Evolutionary conservation across 2,329 filamentous ascomycete species (phyloP), one percentile per base, ranked within the genome.

Genomic region (Epichloe hybrida): DNA sequence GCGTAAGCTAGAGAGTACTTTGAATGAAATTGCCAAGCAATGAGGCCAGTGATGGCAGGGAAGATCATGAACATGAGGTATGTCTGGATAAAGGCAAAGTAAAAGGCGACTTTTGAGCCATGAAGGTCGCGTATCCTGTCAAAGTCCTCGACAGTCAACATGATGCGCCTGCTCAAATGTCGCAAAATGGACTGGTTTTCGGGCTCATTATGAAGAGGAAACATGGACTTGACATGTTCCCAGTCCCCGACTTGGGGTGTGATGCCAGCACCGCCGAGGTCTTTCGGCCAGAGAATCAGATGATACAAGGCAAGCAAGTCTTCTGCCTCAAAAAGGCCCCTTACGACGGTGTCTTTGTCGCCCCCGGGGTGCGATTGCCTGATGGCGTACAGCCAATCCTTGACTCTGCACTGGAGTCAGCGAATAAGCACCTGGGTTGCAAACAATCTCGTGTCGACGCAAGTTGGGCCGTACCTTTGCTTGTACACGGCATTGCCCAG

Each of bases 31-130:
- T 81, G 64, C 83, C 84, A 89, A 13, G 81, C 77, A 1, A 79
- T 64, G n/a, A 83, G 65, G 1, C 86, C 86, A 31, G 85, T 81
- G 2, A 72, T 71, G 7, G 86, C 83, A 0, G 84, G 84, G 49
- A 87, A 83, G 3, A 80, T 66, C 17, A 90, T 71, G 59, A 88
- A 88, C 37, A 76, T 69, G 52, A 86, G 83, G 62, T 90, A 90
- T 13, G 77, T 80, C 59, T 89, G 85, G 23, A 86, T 83, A 58
- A 89, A 90, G n/a, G 84, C 84, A 62, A 88, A 90, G 66, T 90
- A 90, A 60, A 60, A 89, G 3, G 83, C 86, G 49, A 64, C 64
- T 66, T 83, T 81, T 54, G 81, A 71, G 8, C 82, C 83, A 58
- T 82, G 79, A 3, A 81, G 64, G 53, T 83, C 70, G 9, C 81